These are phyloP conservation scores for Clathrus columnatus DNA, from an alignment of 768 basidiomycete genomes.

Conservation along the genomic window DNA sequence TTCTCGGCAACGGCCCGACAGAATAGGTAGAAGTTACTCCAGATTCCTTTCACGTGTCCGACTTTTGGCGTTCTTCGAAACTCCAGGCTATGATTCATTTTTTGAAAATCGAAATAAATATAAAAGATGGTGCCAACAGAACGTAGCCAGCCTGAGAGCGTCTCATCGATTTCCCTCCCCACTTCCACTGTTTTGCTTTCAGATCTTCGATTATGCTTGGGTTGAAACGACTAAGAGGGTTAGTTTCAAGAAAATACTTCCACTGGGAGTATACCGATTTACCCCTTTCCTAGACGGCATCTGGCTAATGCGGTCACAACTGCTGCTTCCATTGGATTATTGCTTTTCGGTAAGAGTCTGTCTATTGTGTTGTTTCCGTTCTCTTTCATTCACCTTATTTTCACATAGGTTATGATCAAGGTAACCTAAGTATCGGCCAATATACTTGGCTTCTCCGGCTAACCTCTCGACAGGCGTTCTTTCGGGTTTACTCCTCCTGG, in stretches of 20 bases:
- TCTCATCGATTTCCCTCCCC: background rate
- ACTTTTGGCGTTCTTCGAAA: no score
- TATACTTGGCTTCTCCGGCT: background rate
- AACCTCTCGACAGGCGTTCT: background rate
- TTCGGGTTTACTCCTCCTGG: conserved; percentile 4
- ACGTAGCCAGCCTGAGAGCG: no score
- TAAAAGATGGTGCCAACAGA: no score
- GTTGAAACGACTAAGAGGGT: background rate
- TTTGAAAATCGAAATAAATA: no score
- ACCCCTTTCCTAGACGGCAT: background rate
- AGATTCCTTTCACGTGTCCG: no score
- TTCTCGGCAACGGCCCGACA: no score
- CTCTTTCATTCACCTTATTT: background rate
- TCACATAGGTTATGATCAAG: conserved; percentile 8
- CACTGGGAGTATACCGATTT: no score
- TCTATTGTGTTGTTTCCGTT: background rate
- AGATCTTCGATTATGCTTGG: background rate
- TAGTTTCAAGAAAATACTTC: background rate
- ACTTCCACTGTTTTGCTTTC: background rate
- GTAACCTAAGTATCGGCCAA: background rate
- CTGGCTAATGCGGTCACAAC: conserved; percentile 8
- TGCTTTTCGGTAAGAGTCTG: conserved; percentile 3
- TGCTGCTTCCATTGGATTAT: conserved; percentile 4
- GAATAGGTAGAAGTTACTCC: no score
- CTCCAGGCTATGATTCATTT: no score